phyloP scores from a whole-genome alignment of 495 filamentous ascomycete species.

The Glonium stellatum region DNA sequence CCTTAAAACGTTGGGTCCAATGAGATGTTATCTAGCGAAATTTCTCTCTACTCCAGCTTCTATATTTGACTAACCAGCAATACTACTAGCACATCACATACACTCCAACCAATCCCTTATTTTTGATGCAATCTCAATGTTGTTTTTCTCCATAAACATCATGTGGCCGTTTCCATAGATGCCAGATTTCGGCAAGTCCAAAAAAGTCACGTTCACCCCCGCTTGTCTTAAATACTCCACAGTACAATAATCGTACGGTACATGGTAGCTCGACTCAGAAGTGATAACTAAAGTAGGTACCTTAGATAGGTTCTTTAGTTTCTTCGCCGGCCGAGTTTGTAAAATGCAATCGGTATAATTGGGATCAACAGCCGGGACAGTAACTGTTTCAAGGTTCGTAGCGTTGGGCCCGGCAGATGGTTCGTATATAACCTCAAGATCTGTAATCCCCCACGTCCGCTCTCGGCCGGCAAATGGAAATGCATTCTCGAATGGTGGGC shows the following conservation, averaged over 20 bases:
- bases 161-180: conserved; percentile 55
- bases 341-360: conserved; percentile 36
- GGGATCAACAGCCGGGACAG: conserved; percentile 25
- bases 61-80: no score
- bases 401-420: conserved; percentile 37
- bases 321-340: conserved; percentile 44
- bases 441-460: conserved; percentile 33
- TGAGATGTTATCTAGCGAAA: no score
- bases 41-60: no score
- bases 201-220: conserved; percentile 42
- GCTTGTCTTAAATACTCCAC: conserved; percentile 50
- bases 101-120: conserved; percentile 11
- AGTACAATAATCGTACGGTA: conserved; percentile 51
- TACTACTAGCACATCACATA: no score
- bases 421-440: conserved; percentile 38
- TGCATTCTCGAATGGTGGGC: conserved; percentile 13
- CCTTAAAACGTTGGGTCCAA: no score
- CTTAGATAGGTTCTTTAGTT: conserved; percentile 44
- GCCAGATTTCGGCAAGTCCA: conserved; percentile 42
- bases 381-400: conserved; percentile 30
- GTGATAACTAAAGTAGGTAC: conserved; percentile 46
- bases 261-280: conserved; percentile 49
- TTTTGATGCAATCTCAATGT: conserved; percentile 33
- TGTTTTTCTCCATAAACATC: conserved; percentile 56
- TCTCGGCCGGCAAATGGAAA: background rate